Base-by-base conservation (phyloP, 176 grass and related monocot genomes). In the Bolboschoenus planiculmis region DNA sequence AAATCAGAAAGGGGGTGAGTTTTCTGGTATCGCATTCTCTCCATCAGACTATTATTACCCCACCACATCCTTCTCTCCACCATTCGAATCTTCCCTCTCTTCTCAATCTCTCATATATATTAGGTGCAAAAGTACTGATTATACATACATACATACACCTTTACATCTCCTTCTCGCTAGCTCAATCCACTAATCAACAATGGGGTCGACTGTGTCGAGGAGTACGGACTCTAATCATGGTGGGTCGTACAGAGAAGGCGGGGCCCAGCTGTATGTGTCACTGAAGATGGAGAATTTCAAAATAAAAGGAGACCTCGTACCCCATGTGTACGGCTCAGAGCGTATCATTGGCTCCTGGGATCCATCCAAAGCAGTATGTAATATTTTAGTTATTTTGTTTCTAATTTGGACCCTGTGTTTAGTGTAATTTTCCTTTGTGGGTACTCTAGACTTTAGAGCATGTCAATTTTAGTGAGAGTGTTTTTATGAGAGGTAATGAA, bases 321-420 rank as follows among this genome's bases (percentile, higher is more conserved):
- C 96, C 23, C 92, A 95, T 88, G 89, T 99, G 54, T 99, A 86
- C 84, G 96, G 96, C 84, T 99, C 96, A 87, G 91, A 88, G 83
- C 89, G 90, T 82, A 93, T 99, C 84, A 91, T 93, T 73, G 96
- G 96, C 13, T 93, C 92, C 3, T 95, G 96, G 96, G 96, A 99
- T 71, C 63, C 91, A 24, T 10, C 83, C 86, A 90, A 81, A 87
- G 96, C 96, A 6, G 96, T 99, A 89, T 74, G 92, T 56, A 39
- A 30, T 23, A 10, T 16, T 14, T 7, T 53, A 3, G 18, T 9
- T 9, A 53, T 61, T 55, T 11, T 24, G 10, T n/a, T 24, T 50
- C 34, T 46, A 35, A 78, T 63, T 55, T 42, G 9, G 18, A 26
- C 13, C 34, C 78, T 27, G 10, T 4, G 27, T 84, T 39, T 63